Evolutionary conservation across 2,329 filamentous ascomycete species (phyloP).

Genomic region (Aspergillus pseudoterreus): DNA sequence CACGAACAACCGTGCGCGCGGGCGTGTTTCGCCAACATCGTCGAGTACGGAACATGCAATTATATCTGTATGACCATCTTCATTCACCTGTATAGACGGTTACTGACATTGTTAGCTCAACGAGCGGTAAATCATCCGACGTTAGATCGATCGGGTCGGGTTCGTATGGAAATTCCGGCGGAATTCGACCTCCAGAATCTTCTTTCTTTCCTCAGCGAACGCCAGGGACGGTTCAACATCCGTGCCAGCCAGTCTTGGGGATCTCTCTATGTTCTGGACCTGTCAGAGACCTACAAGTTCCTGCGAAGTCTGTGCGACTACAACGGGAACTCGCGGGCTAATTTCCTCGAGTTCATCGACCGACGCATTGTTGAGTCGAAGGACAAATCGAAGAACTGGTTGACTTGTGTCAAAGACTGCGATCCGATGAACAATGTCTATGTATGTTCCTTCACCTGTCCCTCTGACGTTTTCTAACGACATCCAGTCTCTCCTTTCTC

Average conservation of each 20-base stretch:
- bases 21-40: slow-evolving; percentile 43
- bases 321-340: slow-evolving; percentile 36
- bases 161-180: slow-evolving; percentile 40
- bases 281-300: slow-evolving; percentile 41
- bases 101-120: slow-evolving; percentile 34
- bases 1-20: slow-evolving; percentile 43
- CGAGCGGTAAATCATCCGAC: slow-evolving; percentile 42
- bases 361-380: slow-evolving; percentile 42
- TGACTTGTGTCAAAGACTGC: slow-evolving; percentile 39
- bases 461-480: not conserved
- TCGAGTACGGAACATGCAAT: slow-evolving; percentile 44
- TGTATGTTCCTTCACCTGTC: slow-evolving; percentile 24
- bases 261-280: slow-evolving; percentile 40
- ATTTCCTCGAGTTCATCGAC: slow-evolving; percentile 43
- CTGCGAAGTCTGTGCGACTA: slow-evolving; percentile 36
- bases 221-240: slow-evolving; percentile 42
- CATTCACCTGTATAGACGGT: not conserved
- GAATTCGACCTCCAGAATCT: slow-evolving; percentile 39
- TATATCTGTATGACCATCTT: slow-evolving; percentile 38
- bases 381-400: slow-evolving; percentile 43
- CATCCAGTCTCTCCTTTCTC: slow-evolving; percentile 38
- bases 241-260: slow-evolving; percentile 41
- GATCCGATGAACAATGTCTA: slow-evolving; percentile 39
- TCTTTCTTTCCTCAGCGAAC: slow-evolving; percentile 34
- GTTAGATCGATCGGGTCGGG: slow-evolving; percentile 29